Conservation (phyloP, 2,329 filamentous ascomycete genomes). For the Sporothrix globosa region DNA sequence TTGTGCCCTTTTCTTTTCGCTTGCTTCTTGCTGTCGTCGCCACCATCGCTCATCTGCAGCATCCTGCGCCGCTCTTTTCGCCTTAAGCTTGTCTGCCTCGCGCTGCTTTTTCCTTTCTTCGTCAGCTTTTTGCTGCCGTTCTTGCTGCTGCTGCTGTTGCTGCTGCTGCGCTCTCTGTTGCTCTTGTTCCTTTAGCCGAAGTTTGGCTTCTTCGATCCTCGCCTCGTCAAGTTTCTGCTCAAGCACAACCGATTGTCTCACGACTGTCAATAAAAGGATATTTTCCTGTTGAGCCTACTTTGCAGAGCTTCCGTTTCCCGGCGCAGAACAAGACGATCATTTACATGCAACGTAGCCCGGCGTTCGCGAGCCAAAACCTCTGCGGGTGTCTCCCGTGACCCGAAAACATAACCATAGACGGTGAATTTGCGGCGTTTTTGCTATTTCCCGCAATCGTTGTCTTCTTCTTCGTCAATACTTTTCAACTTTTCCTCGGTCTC, state of each 20-base stretch:
- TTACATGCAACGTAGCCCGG: background rate
- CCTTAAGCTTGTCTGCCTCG: background rate
- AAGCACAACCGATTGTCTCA: background rate
- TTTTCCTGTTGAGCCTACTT: background rate
- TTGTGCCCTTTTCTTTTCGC: background rate
- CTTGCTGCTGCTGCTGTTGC: slow-evolving; percentile 1
- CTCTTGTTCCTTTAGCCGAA: background rate
- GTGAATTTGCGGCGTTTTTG: background rate
- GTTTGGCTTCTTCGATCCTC: background rate
- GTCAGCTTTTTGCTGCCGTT: background rate
- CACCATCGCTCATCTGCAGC: background rate
- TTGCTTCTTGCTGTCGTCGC: background rate
- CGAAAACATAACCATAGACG: background rate
- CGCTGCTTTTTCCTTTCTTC: background rate
- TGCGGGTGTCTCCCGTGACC: background rate
- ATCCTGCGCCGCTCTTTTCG: background rate
- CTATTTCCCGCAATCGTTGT: background rate
- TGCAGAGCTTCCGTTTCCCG: background rate
- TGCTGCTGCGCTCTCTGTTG: background rate
- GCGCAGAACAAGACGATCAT: background rate
- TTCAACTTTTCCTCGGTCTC: background rate
- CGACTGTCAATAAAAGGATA: background rate
- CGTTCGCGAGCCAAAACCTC: background rate
- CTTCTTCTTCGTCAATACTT: background rate
- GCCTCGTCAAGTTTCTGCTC: background rate